These are phyloP conservation scores for Monosporascus sp. DNA, from an alignment of 2,329 filamentous ascomycete genomes.

Conservation along the genomic window DNA sequence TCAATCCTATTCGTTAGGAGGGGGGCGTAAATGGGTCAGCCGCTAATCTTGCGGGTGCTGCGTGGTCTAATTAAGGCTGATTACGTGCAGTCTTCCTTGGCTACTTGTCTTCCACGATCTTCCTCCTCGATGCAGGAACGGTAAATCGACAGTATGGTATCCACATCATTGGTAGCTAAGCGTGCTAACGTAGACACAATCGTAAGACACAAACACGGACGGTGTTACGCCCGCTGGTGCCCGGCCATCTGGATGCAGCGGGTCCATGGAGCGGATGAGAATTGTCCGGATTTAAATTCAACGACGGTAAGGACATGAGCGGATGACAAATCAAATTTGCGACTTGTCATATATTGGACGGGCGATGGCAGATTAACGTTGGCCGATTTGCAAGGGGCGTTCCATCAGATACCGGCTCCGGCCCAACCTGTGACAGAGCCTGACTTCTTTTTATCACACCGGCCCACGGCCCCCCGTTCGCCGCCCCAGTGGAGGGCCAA, in stretches of 20 bases:
- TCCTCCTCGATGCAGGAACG: too few relatives aligned
- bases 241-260: neutral
- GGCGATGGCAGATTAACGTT: neutral
- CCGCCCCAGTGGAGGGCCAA: neutral
- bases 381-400: neutral
- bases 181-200: too few relatives aligned
- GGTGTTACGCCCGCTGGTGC: neutral
- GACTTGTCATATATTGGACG: neutral
- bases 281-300: neutral
- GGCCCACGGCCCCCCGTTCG: neutral
- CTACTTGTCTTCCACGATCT: too few relatives aligned
- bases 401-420: neutral
- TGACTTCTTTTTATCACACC: neutral
- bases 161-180: too few relatives aligned
- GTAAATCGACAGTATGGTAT: too few relatives aligned
- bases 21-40: too few relatives aligned
- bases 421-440: neutral
- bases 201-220: neutral
- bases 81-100: too few relatives aligned
- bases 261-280: neutral
- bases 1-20: too few relatives aligned
- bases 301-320: neutral
- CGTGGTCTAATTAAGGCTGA: too few relatives aligned
- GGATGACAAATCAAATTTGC: neutral
- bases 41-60: too few relatives aligned